Base-by-base conservation (phyloP, 305 asterid genomes). In the Andrographis paniculata region DNA sequence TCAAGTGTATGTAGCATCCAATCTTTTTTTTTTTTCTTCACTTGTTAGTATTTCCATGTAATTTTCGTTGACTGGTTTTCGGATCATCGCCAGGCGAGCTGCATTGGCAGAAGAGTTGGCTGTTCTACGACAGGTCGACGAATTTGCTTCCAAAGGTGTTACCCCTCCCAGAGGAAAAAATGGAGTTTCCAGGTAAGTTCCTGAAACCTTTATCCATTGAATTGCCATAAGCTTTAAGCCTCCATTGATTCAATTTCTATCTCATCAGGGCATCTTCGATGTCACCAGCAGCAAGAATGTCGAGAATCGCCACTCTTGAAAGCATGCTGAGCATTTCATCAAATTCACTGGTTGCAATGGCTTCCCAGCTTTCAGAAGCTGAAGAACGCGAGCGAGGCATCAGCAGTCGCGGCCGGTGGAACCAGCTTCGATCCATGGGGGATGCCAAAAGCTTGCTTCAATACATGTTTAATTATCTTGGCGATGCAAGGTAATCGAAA, bases 341-440 rank as follows among this genome's bases (percentile, higher is more conserved):
- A 22, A 87, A 84, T 72, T 87, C 99, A 22, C 82, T 87, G 21
- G 99, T 92, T 52, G 68, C 99, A 28, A 92, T 92, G 99, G 97
- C 97, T 61, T 92, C 99, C 52, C 99, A 87, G 66, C 93, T 92
- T 55, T 92, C 99, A 24, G 99, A 92, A 70, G 99, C 99, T 37
- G 99, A 92, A 78, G 99, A 92, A 62, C 67, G 99, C 39, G 99
- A 92, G 64, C 93, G 99, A 11, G 72, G 82, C 50, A 71, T 76
- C 58, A 64, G 70, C 57, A 66, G 66, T 59, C 93, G 95, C 57
- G 97, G 99, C 41, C 87, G 97, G 37, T 92, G 94, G 93, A 92
- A 84, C 71, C 95, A 92, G 55, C 82, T 92, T 39, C 94, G 99
- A 21, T 87, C 99, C 19, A 87, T 92, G 97, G 97, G 84, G 31